Evolutionary conservation across 352 stramenopile genomes (phyloP), one percentile per base, ranked within the genome.

Genomic region (Phytopythium aichiense): DNA sequence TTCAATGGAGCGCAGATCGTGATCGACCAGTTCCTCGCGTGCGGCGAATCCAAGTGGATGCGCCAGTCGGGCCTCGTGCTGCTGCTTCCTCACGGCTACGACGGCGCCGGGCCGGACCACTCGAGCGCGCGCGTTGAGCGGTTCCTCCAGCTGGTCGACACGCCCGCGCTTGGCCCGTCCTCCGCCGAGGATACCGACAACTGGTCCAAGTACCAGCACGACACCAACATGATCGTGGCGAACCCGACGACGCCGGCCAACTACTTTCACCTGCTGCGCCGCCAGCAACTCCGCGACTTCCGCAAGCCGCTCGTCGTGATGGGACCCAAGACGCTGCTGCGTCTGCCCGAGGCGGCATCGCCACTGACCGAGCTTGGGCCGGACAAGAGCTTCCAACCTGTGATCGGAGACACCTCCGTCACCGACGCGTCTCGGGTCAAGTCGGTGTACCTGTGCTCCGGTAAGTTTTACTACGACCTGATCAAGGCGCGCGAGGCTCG

Each of bases 181-280:
- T 72, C 66, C 31, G 68, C 76, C 20, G 65, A 66, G 5, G 71
- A 63, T 18, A 63, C 51, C 1, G 68, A 58, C 6, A 68, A 89
- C 30, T 89, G 81, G 82, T 71, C 73, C 43, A 64, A 76, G 31
- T 91, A 80, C 64, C 58, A 88, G 54, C 69, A 89, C 61, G 80
- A 93, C 58, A 81, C 84, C 23, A 96, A 96, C 71, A 76, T 95
- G 58, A 91, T 93, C 58, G 85, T 97, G 12, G 77, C 80, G 48
- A 92, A 94, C 57, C 66, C 85, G 40, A 96, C 82, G 40, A 96
- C 87, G 18, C 94, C 96, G 1, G 95, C 95, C 40, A 98, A 98
- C 71, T 99, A 98, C 72, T 99, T 99, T 75, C 94, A 99, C 66
- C 77, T 95, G 63, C 76, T 99, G 60, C 90, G 94, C 66, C 89